A percentile compares a stretch with the other conserved stretches of the same genome.
Evolutionary conservation across 139 green algal species (phyloP).

Genomic region (Chlorella ohadii): DNA sequence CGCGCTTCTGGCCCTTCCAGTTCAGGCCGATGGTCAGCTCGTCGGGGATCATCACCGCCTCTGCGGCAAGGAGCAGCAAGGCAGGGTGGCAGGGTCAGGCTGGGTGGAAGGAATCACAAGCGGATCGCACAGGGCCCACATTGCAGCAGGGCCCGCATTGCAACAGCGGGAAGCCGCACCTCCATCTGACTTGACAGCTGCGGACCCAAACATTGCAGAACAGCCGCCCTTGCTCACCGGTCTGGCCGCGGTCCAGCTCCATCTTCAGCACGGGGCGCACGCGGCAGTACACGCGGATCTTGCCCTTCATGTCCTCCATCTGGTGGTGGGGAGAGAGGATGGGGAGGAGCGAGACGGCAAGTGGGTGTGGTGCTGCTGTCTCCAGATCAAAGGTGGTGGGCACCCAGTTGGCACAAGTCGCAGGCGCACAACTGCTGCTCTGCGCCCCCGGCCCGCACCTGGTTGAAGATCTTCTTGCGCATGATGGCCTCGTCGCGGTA

Average conservation of each 20-base stretch:
- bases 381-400: no score
- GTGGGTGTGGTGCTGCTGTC: no score
- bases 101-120: not conserved
- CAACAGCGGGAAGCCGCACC: no score
- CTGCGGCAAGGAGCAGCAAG: constrained; percentile 9
- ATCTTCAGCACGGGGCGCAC: constrained; percentile 90
- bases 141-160: no score
- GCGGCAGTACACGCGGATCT: constrained; percentile 95
- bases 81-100: not conserved
- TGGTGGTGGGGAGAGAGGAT: not conserved
- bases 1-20: constrained; percentile 94
- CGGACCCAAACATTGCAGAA: no score
- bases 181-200: no score
- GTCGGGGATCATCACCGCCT: constrained; percentile 79
- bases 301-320: constrained; percentile 98
- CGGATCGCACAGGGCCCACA: no score
- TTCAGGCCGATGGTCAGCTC: constrained; percentile 89
- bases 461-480: constrained; percentile 85
- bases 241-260: constrained; percentile 64
- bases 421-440: not conserved
- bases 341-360: not conserved
- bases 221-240: constrained; percentile 15
- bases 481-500: constrained; percentile 77
- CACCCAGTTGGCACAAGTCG: no score
- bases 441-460: no score